Conservation (phyloP, 345 rosid genomes). For the Melastoma malabathricum region DNA sequence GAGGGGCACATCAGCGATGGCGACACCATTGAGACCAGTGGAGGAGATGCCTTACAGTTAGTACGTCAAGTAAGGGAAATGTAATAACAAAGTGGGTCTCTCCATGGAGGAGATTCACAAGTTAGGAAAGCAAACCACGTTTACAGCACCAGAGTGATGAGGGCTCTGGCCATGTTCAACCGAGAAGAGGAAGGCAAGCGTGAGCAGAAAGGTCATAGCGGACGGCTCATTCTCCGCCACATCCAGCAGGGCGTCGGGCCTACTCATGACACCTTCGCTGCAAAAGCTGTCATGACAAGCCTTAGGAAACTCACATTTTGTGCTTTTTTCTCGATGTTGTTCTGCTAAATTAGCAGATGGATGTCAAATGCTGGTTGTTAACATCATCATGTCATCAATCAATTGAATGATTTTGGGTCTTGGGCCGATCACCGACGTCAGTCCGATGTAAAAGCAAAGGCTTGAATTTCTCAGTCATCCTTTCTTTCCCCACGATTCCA, state of each 20-base stretch:
- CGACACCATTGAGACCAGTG: conserved; percentile 97
- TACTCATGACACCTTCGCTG: conserved; percentile 77
- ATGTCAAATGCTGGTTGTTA: too few relatives aligned
- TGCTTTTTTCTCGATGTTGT: too few relatives aligned
- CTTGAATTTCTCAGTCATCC: too few relatives aligned
- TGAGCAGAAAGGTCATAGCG: conserved; percentile 97
- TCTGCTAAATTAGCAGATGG: too few relatives aligned
- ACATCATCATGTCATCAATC: too few relatives aligned
- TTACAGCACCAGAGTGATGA: conserved; percentile 90
- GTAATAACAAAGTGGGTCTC: conserved; percentile 98
- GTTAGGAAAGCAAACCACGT: conserved; percentile 97
- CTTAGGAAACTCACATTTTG: conserved; percentile 29
- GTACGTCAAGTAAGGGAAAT: conserved; percentile 96
- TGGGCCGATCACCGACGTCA: too few relatives aligned
- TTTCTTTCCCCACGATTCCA: too few relatives aligned
- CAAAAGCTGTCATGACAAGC: conserved; percentile 49
- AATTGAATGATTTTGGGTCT: too few relatives aligned
- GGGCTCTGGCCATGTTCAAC: conserved; percentile 93
- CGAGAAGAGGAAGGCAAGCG: conserved; percentile 95
- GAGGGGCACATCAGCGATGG: conserved; percentile 98
- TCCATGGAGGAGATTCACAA: conserved; percentile 90
- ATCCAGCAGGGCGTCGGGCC: conserved; percentile 91
- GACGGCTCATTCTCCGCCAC: conserved; percentile 82
- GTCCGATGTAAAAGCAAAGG: too few relatives aligned
- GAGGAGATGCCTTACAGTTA: conserved; percentile 98